phyloP scores from a whole-genome alignment of 768 basidiomycete species.

The Hericium rajendrae region DNA sequence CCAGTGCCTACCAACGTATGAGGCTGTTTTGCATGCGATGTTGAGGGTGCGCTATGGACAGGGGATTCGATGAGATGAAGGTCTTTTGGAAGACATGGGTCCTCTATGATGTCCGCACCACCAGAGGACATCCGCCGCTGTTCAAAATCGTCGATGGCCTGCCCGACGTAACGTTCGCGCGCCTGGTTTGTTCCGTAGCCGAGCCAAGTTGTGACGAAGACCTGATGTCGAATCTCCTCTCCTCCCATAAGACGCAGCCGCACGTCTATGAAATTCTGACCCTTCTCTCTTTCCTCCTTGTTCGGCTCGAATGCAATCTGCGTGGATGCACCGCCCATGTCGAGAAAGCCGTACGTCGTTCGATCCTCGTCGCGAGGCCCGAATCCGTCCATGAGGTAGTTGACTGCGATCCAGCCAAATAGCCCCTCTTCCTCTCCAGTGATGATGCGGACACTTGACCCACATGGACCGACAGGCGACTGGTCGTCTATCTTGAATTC shows the following conservation, averaged over 20 bases:
- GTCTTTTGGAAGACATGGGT: conserved; percentile 85
- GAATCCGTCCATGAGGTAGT: conserved; percentile 98
- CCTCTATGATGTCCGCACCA: conserved; percentile 40
- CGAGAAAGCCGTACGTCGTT: conserved; percentile 94
- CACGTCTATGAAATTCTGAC: conserved; percentile 69
- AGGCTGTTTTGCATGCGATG: conserved; percentile 35
- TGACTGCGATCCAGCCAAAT: conserved; percentile 98
- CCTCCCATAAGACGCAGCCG: conserved; percentile 75
- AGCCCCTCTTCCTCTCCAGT: conserved; percentile 97
- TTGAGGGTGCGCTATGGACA: conserved; percentile 29
- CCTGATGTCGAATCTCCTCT: conserved; percentile 78
- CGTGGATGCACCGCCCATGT: conserved; percentile 99
- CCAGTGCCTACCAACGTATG: conserved; percentile 79
- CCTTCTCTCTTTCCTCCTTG: conserved; percentile 37
- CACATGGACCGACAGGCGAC: conserved; percentile 70
- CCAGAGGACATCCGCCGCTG: conserved; percentile 18
- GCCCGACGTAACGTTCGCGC: conserved; percentile 82
- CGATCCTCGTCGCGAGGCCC: conserved; percentile 40
- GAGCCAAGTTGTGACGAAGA: conserved; percentile 98
- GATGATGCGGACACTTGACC: conserved; percentile 88
- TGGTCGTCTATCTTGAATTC: conserved; percentile 66
- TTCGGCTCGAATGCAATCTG: conserved; percentile 97
- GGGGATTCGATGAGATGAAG: conserved; percentile 54
- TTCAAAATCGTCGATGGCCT: conserved; percentile 52
- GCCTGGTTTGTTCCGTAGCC: conserved; percentile 98